Base-by-base conservation (phyloP, 2,329 filamentous ascomycete species). In the Sporothrix inflata region DNA sequence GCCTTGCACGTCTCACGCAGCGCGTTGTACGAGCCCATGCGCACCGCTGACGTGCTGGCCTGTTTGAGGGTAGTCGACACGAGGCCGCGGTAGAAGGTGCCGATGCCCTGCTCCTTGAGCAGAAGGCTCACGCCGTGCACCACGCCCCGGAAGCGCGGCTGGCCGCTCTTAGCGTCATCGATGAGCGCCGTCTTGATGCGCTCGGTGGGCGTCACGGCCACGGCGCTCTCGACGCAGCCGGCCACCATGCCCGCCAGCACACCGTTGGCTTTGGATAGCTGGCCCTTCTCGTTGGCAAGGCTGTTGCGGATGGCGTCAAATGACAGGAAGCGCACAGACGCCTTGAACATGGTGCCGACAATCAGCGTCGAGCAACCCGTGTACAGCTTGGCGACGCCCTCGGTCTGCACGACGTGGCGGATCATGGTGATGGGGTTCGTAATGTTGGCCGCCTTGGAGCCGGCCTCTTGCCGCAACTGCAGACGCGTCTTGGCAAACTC, bases 131-230 rank as follows among this genome's bases (percentile, higher is more conserved):
- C 73, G 1, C 79, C 80, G 53, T 83, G 79, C 7, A 77, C 72
- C 0, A 79, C 79, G 5, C 77, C 78, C 7, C 71, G 77, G 70
- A 79, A 82, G 0, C 76, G 75, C 45, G 40, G 40, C 19, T 76
- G 77, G n/a, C 72, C 73, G 7, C 72, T 70, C 30, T 77, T 77
- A 5, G 81, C 79, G 65, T 82, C 81, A 47, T 82, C 81, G 67
- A 82, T 82, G 0, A 91, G 78, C 0, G 89, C 89, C 1, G 90
- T 92, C 78, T 92, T 92, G 77, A 92, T 87, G 19, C 90, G 84
- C 76, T 92, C 90, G 0, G 88, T 90, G 0, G 90, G 90, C 1
- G 90, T 92, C 0, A 92, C 90, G 1, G 89, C 89, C n/a, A 87
- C 84, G 0, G 90, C 82, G 71, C 85, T 88, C 21, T 90, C 89